These are phyloP conservation scores for Heteromeles arbutifolia DNA, from an alignment of 306 rosid genomes.

Conservation along the genomic window DNA sequence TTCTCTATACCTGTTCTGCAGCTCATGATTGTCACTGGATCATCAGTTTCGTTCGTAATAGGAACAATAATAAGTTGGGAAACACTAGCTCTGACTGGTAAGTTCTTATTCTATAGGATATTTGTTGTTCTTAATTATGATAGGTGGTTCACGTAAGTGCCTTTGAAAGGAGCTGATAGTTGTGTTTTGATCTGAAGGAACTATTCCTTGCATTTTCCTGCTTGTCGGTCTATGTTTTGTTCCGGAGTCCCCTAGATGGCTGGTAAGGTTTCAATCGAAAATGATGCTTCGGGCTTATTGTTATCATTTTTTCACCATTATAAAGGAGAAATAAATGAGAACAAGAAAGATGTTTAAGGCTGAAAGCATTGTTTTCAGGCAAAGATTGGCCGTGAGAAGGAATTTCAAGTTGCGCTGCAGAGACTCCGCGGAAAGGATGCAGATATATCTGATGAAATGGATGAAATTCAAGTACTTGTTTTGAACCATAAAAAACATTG, in stretches of 20 bases:
- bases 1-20: slow-evolving; percentile 3
- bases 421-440: slow-evolving; percentile 33
- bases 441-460: slow-evolving; percentile 26
- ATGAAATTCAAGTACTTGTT: slow-evolving; percentile 19
- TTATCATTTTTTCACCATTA: neutral
- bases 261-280: slow-evolving; percentile 22
- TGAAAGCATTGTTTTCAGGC: slow-evolving; percentile 24
- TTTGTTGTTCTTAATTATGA: neutral
- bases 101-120: neutral
- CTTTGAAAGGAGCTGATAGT: neutral
- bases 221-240: slow-evolving; percentile 32
- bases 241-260: slow-evolving; percentile 50
- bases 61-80: slow-evolving; percentile 49
- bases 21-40: slow-evolving; percentile 40
- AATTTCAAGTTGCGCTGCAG: slow-evolving; percentile 32
- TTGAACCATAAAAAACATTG: neutral
- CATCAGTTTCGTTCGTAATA: slow-evolving; percentile 49
- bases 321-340: neutral
- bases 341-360: neutral
- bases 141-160: neutral
- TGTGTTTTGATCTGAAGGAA: slow-evolving; percentile 40
- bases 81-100: slow-evolving; percentile 33
- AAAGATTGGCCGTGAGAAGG: slow-evolving; percentile 32
- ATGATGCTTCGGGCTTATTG: neutral
- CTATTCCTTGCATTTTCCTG: slow-evolving; percentile 56